Percentiles rank a stretch among this genome's conserved stretches.
Conservation (phyloP, 2,329 filamentous ascomycete genomes). For the Botrytis paeoniae region DNA sequence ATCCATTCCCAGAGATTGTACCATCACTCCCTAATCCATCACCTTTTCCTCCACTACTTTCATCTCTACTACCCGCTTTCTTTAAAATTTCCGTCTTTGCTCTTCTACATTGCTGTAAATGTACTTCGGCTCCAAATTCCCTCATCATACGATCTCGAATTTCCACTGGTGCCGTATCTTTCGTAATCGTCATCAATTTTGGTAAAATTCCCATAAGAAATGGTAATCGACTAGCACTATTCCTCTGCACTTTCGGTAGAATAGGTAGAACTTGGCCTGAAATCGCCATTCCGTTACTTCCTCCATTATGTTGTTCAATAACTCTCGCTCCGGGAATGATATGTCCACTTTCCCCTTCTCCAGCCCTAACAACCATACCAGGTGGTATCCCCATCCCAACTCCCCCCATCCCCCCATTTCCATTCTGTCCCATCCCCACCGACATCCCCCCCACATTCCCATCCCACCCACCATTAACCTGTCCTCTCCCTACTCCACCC, state of each 20-base stretch:
- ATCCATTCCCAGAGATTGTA: not conserved
- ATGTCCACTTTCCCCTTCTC: constrained; percentile 18
- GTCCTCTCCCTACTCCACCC: constrained; percentile 1
- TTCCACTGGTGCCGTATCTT: constrained; percentile 57
- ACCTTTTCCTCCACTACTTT: constrained; percentile 9
- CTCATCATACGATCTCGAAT: constrained; percentile 55
- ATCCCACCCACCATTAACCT: constrained; percentile 14
- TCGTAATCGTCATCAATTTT: constrained; percentile 55
- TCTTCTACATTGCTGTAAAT: constrained; percentile 37
- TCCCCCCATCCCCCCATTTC: constrained; percentile 17
- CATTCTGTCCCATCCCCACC: constrained; percentile 4
- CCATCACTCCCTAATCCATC: constrained; percentile 3
- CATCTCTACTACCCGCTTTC: constrained; percentile 23
- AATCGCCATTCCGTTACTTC: constrained; percentile 30
- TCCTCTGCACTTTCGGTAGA: constrained; percentile 37
- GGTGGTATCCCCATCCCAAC: constrained; percentile 10
- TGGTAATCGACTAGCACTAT: constrained; percentile 41
- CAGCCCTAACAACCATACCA: not conserved
- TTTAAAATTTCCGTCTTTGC: constrained; percentile 39
- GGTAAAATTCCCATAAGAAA: constrained; percentile 61
- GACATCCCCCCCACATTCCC: constrained; percentile 5
- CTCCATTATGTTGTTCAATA: constrained; percentile 34
- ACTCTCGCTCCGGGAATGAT: constrained; percentile 22
- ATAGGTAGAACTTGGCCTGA: constrained; percentile 27
- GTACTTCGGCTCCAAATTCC: constrained; percentile 37